phyloP scores from a whole-genome alignment of 257 asterid species.

The Catharanthus roseus region DNA sequence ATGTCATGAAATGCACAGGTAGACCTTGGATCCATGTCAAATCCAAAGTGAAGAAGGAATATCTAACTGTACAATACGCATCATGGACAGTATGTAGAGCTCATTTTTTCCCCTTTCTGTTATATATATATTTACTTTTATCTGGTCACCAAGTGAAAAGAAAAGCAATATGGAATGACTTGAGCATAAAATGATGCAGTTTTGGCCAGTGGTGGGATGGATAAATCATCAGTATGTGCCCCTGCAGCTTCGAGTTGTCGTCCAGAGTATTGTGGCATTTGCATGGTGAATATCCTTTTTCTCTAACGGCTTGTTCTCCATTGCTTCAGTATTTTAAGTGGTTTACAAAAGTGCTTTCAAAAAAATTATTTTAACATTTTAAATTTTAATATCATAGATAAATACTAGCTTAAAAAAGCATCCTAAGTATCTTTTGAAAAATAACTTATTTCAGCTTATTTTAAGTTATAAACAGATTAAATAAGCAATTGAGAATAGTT shows the following conservation, averaged over 20 bases:
- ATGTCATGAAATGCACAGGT: constrained; percentile 37
- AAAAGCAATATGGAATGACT: background rate
- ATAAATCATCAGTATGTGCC: constrained; percentile 85
- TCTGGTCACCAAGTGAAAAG: background rate
- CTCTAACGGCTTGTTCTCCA: constrained; percentile 3
- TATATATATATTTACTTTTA: background rate
- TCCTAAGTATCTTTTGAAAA: no score
- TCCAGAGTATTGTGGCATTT: constrained; percentile 76
- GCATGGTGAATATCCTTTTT: constrained; percentile 57
- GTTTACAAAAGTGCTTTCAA: no score
- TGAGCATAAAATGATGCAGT: constrained; percentile 40
- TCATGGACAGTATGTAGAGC: constrained; percentile 66
- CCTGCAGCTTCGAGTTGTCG: constrained; percentile 78
- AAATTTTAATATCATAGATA: no score
- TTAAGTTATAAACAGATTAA: no score
- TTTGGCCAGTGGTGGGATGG: constrained; percentile 99
- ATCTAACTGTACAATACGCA: constrained; percentile 71
- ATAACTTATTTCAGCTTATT: no score
- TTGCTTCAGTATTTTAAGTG: no score
- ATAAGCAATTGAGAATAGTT: no score
- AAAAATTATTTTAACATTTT: no score
- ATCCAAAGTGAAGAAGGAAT: constrained; percentile 81
- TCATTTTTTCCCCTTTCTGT: background rate
- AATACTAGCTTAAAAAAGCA: no score
- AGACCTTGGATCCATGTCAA: constrained; percentile 82